phyloP scores from a whole-genome alignment of 129 eudicot species.

The Centrapalus pauciflorus region DNA sequence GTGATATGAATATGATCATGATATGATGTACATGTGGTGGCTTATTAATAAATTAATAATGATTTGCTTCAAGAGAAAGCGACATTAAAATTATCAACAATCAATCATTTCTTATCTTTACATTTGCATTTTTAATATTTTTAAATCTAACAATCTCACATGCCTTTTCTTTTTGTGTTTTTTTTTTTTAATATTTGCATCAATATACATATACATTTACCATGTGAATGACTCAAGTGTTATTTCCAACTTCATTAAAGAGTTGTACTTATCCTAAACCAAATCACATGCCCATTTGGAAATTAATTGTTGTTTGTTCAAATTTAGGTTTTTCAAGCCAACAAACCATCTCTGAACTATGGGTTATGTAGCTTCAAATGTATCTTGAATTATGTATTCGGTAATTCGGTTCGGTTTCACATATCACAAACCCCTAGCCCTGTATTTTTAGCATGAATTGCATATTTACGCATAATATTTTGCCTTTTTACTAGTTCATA shows the following conservation, averaged over 20 bases:
- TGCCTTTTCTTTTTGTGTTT: conserved; percentile 10
- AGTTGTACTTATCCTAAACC: background rate
- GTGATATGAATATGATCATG: too few species aligned
- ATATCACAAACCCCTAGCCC: too few species aligned
- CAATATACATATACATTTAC: background rate
- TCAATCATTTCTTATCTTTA: conserved; percentile 33
- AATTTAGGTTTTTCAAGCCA: too few species aligned
- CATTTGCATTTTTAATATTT: conserved; percentile 21
- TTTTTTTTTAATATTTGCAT: too few species aligned
- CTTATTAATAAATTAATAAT: conserved; percentile 8
- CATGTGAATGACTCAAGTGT: conserved; percentile 7
- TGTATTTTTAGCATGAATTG: too few species aligned
- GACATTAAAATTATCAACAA: conserved; percentile 27
- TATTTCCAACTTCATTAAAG: background rate
- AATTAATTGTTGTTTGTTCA: too few species aligned
- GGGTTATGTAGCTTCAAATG: too few species aligned
- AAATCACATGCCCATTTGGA: conserved; percentile 6
- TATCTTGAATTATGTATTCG: too few species aligned
- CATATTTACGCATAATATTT: too few species aligned
- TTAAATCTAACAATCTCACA: conserved; percentile 14
- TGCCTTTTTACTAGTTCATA: too few species aligned
- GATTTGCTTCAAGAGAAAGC: conserved; percentile 25
- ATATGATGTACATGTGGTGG: conserved; percentile 23
- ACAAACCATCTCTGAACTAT: too few species aligned
- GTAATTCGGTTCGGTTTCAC: too few species aligned